Conservation (phyloP, 345 rosid species). For the Nasturtium officinale region DNA sequence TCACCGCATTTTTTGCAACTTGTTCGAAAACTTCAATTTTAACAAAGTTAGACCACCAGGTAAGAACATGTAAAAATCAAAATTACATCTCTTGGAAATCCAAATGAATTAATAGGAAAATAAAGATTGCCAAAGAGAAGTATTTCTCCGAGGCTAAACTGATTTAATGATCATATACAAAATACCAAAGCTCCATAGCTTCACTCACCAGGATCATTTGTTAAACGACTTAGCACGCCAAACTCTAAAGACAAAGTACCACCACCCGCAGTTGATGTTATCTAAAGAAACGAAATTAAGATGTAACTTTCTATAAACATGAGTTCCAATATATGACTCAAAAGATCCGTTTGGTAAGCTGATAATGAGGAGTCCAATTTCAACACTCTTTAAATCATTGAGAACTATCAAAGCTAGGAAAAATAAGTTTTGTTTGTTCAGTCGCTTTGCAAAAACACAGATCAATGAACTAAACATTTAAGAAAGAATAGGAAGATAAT, state of each 20-base stretch:
- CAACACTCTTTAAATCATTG: background rate
- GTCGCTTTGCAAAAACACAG: constrained; percentile 13
- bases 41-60: constrained; percentile 25
- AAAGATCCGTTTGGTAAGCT: background rate
- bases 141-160: background rate
- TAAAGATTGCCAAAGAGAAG: constrained; percentile 3
- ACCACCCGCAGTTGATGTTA: constrained; percentile 99
- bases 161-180: background rate
- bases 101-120: background rate
- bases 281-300: constrained; percentile 55
- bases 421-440: background rate
- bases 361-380: background rate
- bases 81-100: constrained; percentile 11
- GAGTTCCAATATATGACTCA: background rate
- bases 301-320: constrained; percentile 16
- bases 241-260: constrained; percentile 98
- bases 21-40: constrained; percentile 77
- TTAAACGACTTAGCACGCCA: constrained; percentile 87
- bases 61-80: constrained; percentile 1
- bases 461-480: constrained; percentile 16
- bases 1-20: constrained; percentile 92
- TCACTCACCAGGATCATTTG: constrained; percentile 87
- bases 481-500: constrained; percentile 9
- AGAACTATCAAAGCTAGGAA: background rate
- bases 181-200: constrained; percentile 21